Conservation (phyloP, 345 rosid species). For the Gossypium sturtianum region DNA sequence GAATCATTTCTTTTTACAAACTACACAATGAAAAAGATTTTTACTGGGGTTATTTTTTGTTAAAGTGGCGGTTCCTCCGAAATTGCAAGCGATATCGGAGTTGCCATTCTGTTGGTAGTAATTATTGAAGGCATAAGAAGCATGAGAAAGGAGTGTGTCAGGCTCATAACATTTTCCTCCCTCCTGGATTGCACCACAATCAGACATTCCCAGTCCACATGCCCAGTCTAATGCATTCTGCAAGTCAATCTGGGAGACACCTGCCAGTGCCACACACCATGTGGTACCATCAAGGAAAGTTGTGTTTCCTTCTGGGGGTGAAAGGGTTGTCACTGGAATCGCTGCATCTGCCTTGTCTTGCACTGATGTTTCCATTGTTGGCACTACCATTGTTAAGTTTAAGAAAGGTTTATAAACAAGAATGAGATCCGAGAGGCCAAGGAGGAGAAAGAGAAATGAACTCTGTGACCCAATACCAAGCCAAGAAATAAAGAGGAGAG, state of each 20-base stretch:
- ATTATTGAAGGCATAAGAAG: conserved; percentile 81
- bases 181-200: conserved; percentile 56
- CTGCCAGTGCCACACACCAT: conserved; percentile 79
- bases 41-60: conserved; percentile 72
- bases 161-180: conserved; percentile 79
- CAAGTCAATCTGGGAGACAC: conserved; percentile 62
- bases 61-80: conserved; percentile 68
- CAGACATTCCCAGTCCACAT: conserved; percentile 80
- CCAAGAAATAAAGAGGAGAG: too few relatives aligned
- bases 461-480: neutral
- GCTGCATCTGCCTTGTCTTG: conserved; percentile 44
- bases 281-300: conserved; percentile 69
- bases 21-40: neutral
- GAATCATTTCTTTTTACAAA: neutral
- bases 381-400: neutral
- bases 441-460: too few relatives aligned
- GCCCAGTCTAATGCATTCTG: conserved; percentile 96
- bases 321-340: conserved; percentile 31
- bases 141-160: conserved; percentile 66
- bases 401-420: neutral
- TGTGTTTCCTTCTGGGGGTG: conserved; percentile 86
- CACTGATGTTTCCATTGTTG: conserved; percentile 12
- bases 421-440: too few relatives aligned
- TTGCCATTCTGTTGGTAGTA: conserved; percentile 79
- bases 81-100: conserved; percentile 78